These are phyloP conservation scores for Mesotaenium endlicherianum DNA, from an alignment of 139 green algal genomes.

Conservation along the genomic window DNA sequence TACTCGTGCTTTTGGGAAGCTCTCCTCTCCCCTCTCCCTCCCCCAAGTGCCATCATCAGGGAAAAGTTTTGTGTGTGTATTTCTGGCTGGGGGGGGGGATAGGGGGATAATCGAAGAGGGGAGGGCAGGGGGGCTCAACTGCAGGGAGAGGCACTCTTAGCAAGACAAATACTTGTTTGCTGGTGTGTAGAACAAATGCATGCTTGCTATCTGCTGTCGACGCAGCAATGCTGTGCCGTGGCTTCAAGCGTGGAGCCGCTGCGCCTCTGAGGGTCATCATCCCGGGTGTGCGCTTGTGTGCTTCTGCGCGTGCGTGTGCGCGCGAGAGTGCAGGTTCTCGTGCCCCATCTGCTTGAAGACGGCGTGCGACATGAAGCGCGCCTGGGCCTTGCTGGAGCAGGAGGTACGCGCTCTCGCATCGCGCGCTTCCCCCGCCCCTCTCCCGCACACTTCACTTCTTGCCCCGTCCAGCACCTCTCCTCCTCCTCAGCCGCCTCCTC, in stretches of 20 bases:
- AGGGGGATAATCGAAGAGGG: no score
- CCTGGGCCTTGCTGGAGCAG: constrained; percentile 68
- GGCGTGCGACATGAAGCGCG: constrained; percentile 51
- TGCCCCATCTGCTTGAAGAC: constrained; percentile 78
- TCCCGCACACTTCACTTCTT: not conserved
- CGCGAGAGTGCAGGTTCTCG: constrained; percentile 35
- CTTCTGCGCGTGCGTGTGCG: not conserved
- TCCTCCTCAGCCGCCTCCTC: no score
- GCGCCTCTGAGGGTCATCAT: not conserved
- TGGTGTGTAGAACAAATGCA: not conserved
- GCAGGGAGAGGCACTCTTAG: not conserved
- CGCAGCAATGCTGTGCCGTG: not conserved
- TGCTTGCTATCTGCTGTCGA: not conserved
- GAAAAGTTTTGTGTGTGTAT: no score
- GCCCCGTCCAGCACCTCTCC: no score
- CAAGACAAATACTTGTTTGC: not conserved
- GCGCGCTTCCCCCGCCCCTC: constrained; percentile 17
- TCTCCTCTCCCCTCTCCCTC: no score
- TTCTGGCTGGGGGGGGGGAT: no score
- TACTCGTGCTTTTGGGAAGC: no score
- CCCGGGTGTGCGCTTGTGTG: not conserved
- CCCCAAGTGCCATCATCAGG: no score
- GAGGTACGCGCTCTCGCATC: constrained; percentile 60
- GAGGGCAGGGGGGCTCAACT: no score
- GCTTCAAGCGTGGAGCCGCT: not conserved